phyloP scores from a whole-genome alignment of 306 rosid species.

The Cucurbita maxima region DNA sequence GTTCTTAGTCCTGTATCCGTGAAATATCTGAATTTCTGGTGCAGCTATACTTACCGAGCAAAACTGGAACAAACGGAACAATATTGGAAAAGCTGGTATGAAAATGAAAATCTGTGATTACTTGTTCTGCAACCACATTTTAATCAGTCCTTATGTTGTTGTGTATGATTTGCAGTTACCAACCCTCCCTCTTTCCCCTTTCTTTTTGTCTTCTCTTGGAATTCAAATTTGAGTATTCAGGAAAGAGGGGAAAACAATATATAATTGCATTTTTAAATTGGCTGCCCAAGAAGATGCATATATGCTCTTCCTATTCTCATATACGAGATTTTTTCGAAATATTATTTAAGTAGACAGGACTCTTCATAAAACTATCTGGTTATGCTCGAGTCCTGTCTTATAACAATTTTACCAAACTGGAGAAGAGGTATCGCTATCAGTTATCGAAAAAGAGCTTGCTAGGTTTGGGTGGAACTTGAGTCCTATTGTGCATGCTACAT shows the following conservation, averaged over 20 bases:
- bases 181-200: not conserved
- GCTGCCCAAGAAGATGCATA: not conserved
- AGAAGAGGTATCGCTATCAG: too few species aligned
- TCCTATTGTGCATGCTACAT: too few species aligned
- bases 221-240: not conserved
- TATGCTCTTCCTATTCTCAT: not conserved
- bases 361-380: too few species aligned
- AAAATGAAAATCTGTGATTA: not conserved
- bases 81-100: conserved; percentile 94
- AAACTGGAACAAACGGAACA: conserved; percentile 77
- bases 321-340: too few species aligned
- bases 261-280: not conserved
- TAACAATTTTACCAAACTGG: too few species aligned
- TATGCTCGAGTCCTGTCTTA: too few species aligned
- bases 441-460: too few species aligned
- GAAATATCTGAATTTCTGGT: conserved; percentile 23
- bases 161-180: not conserved
- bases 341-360: too few species aligned
- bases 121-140: too few species aligned
- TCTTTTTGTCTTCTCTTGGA: not conserved
- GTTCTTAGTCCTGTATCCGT: conserved; percentile 10
- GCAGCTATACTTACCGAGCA: conserved; percentile 73
- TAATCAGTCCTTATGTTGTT: not conserved
- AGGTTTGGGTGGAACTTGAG: too few species aligned
- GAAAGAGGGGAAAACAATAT: not conserved